Evolutionary conservation across 2,329 filamentous ascomycete genomes (phyloP).

Genomic region (Seiridium cupressi): DNA sequence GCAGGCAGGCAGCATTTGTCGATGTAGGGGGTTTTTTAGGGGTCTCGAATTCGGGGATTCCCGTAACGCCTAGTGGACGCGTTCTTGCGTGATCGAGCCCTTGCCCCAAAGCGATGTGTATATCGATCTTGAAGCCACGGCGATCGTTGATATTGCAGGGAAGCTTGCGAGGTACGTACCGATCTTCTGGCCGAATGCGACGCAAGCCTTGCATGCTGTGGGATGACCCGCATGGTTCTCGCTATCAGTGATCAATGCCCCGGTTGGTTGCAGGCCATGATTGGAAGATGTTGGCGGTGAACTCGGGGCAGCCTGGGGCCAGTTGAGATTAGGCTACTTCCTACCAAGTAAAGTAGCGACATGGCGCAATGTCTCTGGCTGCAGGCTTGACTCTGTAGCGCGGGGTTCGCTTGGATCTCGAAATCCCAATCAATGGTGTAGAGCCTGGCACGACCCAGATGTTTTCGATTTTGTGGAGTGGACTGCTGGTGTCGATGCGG

Average conservation of each 20-base stretch:
- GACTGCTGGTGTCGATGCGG: not conserved
- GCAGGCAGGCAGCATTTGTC: not conserved
- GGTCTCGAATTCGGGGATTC: not conserved
- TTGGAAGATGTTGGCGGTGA: slow-evolving; percentile 1
- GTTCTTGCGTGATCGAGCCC: slow-evolving; percentile 11
- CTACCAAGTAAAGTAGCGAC: not conserved
- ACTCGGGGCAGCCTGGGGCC: not conserved
- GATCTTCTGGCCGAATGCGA: slow-evolving; percentile 6
- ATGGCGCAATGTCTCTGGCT: not conserved
- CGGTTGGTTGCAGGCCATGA: not conserved
- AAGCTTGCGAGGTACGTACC: not conserved
- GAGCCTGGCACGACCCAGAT: not conserved
- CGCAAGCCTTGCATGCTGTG: slow-evolving; percentile 7
- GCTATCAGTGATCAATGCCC: not conserved
- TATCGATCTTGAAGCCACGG: not conserved
- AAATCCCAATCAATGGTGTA: slow-evolving; percentile 3
- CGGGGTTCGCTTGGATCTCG: not conserved
- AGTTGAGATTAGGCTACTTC: no score
- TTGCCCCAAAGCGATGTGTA: slow-evolving; percentile 3
- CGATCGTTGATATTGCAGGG: not conserved
- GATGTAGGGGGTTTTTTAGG: not conserved
- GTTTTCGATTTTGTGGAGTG: slow-evolving; percentile 4
- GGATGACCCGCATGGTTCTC: slow-evolving; percentile 8
- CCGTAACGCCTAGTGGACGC: slow-evolving; percentile 7
- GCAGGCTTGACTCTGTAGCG: not conserved